phyloP scores from a whole-genome alignment of 163 green algal species.

The Trebouxiophyceae sp. region DNA sequence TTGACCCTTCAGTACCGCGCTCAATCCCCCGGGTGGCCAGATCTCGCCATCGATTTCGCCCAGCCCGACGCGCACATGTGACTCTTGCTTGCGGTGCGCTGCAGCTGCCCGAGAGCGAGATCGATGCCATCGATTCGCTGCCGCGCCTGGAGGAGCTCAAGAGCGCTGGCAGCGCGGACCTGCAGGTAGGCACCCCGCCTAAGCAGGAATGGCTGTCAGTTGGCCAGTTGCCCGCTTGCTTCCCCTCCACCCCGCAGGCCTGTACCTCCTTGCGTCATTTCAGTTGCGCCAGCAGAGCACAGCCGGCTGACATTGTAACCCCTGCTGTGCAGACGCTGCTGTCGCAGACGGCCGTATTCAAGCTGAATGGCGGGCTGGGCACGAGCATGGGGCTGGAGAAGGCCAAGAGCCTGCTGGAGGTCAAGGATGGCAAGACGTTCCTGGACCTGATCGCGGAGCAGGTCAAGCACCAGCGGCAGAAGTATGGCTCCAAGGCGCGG shows the following conservation, averaged over 20 bases:
- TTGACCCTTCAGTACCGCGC: no score
- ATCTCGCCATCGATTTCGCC: no score
- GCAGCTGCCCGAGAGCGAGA: slow-evolving; percentile 71
- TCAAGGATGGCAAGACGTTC: slow-evolving; percentile 88
- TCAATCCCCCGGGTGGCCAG: no score
- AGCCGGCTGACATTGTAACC: not conserved
- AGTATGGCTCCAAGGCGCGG: slow-evolving; percentile 53
- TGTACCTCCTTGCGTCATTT: no score
- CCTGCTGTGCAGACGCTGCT: slow-evolving; percentile 63
- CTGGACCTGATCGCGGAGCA: slow-evolving; percentile 94
- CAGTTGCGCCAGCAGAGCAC: no score
- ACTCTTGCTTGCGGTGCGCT: no score
- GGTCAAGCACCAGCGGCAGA: slow-evolving; percentile 74
- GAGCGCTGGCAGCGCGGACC: slow-evolving; percentile 14
- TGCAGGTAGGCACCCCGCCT: slow-evolving; percentile 25
- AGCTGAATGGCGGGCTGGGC: slow-evolving; percentile 92
- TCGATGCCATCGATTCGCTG: slow-evolving; percentile 57
- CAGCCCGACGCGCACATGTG: no score
- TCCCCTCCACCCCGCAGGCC: no score
- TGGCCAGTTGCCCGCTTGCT: not conserved
- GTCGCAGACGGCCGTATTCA: slow-evolving; percentile 79
- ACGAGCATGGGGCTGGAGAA: slow-evolving; percentile 93
- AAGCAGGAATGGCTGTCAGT: not conserved
- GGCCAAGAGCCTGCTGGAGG: slow-evolving; percentile 81
- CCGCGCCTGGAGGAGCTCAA: slow-evolving; percentile 47